A percentile compares a stretch with the other conserved stretches of the same genome.
Evolutionary conservation across 2,329 filamentous ascomycete genomes (phyloP).

Genomic region (Tympanopsis confertula): DNA sequence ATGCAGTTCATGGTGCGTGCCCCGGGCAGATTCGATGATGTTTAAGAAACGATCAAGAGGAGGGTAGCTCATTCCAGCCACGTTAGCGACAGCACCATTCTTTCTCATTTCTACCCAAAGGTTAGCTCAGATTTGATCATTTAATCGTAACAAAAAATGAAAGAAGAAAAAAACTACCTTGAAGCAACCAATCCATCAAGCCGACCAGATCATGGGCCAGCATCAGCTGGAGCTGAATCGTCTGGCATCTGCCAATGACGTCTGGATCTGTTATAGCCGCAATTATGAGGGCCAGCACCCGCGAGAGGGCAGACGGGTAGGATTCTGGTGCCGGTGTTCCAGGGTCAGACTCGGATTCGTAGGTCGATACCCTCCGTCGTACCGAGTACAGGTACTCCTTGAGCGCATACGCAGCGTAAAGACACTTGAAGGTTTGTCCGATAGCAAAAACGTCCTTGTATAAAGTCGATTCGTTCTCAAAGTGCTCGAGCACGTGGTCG

Average conservation of each 20-base stretch:
- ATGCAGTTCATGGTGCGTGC: no score
- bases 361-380: constrained; percentile 8
- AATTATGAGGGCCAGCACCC: neutral
- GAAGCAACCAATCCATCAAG: no score
- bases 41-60: no score
- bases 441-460: constrained; percentile 56
- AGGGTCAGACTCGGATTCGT: neutral
- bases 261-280: neutral
- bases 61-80: no score
- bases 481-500: constrained; percentile 43
- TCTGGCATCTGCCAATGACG: no score
- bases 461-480: constrained; percentile 39
- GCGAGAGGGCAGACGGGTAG: neutral
- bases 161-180: no score
- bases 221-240: no score
- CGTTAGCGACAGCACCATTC: no score
- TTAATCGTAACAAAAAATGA: no score
- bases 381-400: constrained; percentile 43
- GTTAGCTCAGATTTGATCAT: no score
- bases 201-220: no score
- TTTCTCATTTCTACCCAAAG: no score
- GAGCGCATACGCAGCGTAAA: constrained; percentile 63
- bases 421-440: constrained; percentile 57
- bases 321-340: neutral
- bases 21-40: neutral